A percentile compares a stretch with the other conserved stretches of the same genome.
Conservation (phyloP, 352 stramenopile species). For the Peronospora destructor region DNA sequence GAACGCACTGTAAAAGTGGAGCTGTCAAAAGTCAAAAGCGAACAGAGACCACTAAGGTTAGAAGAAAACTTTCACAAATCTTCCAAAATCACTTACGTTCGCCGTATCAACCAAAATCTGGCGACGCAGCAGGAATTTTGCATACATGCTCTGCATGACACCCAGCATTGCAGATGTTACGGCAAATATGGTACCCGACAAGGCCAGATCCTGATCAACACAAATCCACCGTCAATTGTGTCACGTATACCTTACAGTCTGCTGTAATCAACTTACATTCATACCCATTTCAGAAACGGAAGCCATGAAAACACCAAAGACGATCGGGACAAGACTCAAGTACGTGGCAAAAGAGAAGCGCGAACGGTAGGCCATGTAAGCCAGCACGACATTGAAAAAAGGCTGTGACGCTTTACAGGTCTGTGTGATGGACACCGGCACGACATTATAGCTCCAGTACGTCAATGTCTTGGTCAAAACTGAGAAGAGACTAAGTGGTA, state of each 20-base stretch:
- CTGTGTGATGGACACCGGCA: constrained; percentile 78
- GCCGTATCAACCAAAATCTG: constrained; percentile 71
- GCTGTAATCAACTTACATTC: constrained; percentile 36
- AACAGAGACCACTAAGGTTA: not conserved
- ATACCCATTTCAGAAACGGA: constrained; percentile 86
- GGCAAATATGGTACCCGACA: constrained; percentile 62
- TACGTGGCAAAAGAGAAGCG: constrained; percentile 71
- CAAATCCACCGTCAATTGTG: constrained; percentile 2
- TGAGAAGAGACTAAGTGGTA: constrained; percentile 73
- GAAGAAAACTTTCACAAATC: not conserved
- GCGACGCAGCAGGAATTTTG: constrained; percentile 77
- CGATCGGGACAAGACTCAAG: constrained; percentile 73
- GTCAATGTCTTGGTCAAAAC: constrained; percentile 78
- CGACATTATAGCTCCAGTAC: constrained; percentile 85
- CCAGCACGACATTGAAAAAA: constrained; percentile 82
- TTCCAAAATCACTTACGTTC: constrained; percentile 48
- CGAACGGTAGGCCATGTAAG: constrained; percentile 64
- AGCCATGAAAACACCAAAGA: constrained; percentile 72
- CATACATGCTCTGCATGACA: constrained; percentile 86
- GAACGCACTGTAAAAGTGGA: constrained; percentile 84
- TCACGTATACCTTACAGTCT: not conserved
- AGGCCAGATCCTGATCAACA: constrained; percentile 49
- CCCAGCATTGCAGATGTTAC: constrained; percentile 66
- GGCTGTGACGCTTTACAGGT: constrained; percentile 84
- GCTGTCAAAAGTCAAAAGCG: constrained; percentile 27